Conservation (phyloP, 805 yeast genomes). For the Candida maltosa region DNA sequence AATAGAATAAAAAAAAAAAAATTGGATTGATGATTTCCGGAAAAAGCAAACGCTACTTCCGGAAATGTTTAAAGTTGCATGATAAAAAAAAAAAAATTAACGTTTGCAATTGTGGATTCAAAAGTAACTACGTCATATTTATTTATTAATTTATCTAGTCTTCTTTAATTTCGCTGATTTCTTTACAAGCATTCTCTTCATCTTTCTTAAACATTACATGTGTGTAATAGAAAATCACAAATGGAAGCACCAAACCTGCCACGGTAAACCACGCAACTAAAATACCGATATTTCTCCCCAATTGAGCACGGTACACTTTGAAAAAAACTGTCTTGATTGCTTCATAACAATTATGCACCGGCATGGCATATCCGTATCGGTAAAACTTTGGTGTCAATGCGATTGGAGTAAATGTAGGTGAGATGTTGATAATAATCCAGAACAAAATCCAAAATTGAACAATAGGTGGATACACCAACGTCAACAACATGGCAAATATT, state of each 20-base stretch:
- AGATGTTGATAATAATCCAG: conserved; percentile 66
- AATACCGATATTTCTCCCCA: conserved; percentile 62
- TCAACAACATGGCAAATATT: conserved; percentile 50
- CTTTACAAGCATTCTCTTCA: conserved; percentile 14
- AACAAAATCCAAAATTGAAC: conserved; percentile 70
- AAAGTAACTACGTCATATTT: too few relatives aligned
- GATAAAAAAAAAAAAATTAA: too few relatives aligned
- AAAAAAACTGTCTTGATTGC: conserved; percentile 58
- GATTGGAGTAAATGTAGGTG: conserved; percentile 67
- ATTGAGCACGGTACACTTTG: conserved; percentile 50
- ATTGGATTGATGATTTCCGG: too few relatives aligned
- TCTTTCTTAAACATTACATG: conserved; percentile 28
- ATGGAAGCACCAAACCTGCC: conserved; percentile 41
- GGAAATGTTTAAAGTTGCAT: too few relatives aligned
- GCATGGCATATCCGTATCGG: conserved; percentile 66
- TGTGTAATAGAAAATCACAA: conserved; percentile 42
- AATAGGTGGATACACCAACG: conserved; percentile 57
- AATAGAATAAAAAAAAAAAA: too few relatives aligned
- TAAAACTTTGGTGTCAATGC: conserved; percentile 56
- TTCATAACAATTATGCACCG: conserved; percentile 64
- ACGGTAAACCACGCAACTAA: conserved; percentile 59
- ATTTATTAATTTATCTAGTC: conserved; percentile 1
- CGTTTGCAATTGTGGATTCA: too few relatives aligned
- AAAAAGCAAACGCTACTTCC: too few relatives aligned
- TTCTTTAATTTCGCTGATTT: conserved; percentile 7